Conservation (phyloP, 768 basidiomycete genomes). For the Gymnopilus dilepis region DNA sequence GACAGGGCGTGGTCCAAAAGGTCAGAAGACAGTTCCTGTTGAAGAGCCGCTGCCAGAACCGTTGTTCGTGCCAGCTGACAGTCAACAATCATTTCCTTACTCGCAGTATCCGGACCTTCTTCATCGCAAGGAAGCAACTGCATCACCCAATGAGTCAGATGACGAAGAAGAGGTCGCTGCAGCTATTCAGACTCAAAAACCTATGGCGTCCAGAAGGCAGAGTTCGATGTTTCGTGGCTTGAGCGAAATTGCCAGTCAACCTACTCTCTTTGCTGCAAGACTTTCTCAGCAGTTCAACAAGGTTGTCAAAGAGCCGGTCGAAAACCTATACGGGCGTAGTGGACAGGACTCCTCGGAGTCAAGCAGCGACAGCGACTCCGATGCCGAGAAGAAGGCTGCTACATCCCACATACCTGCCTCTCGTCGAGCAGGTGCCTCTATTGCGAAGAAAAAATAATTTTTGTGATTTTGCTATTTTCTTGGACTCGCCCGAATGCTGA, state of each 20-base stretch:
- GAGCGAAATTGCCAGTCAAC: constrained; percentile 57
- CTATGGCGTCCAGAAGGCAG: constrained; percentile 7
- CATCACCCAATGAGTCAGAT: constrained; percentile 43
- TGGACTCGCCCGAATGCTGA: not conserved
- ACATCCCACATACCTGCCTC: constrained; percentile 67
- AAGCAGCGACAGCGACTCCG: constrained; percentile 53
- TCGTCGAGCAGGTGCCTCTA: constrained; percentile 53
- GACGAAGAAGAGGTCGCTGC: constrained; percentile 42
- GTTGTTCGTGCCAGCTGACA: constrained; percentile 57
- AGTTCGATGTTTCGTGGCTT: constrained; percentile 42
- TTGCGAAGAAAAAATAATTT: constrained; percentile 20
- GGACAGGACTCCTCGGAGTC: constrained; percentile 46
- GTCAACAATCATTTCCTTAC: constrained; percentile 59
- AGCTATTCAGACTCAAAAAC: constrained; percentile 35
- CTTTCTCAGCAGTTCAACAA: constrained; percentile 35
- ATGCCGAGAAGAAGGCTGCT: constrained; percentile 38
- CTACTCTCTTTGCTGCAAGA: constrained; percentile 34
- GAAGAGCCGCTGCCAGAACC: constrained; percentile 31
- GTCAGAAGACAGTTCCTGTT: constrained; percentile 8
- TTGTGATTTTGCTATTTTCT: not conserved
- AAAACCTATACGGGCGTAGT: constrained; percentile 43
- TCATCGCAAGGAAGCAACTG: constrained; percentile 18
- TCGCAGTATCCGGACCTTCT: constrained; percentile 46
- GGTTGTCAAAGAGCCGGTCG: constrained; percentile 28
- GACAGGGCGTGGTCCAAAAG: constrained; percentile 3